phyloP scores from a whole-genome alignment of 257 asterid species.

The Linderniella brevidens region DNA sequence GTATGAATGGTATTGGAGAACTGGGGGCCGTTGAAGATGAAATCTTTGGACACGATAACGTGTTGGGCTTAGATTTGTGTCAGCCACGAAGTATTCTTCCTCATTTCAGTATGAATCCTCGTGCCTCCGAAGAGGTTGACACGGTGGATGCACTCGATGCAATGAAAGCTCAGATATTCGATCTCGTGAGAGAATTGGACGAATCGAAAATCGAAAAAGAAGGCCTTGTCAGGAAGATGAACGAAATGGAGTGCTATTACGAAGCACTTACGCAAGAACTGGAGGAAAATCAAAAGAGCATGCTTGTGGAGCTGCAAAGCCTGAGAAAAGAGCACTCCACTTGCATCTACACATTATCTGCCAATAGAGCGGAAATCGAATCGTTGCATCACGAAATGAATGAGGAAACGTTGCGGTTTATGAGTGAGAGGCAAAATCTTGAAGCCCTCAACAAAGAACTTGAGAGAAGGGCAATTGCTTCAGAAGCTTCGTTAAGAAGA shows the following conservation, averaged over 20 bases:
- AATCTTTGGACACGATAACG: conserved; percentile 30
- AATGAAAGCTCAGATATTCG: conserved; percentile 63
- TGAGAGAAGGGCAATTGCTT: conserved; percentile 52
- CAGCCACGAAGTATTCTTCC: conserved; percentile 57
- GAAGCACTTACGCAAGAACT: conserved; percentile 88
- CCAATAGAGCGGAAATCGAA: conserved; percentile 51
- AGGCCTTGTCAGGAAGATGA: conserved; percentile 54
- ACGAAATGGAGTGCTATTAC: conserved; percentile 88
- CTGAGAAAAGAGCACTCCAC: conserved; percentile 66
- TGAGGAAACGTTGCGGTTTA: conserved; percentile 38
- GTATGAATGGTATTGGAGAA: conserved; percentile 20
- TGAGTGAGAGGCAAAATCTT: conserved; percentile 49
- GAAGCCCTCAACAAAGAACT: conserved; percentile 65
- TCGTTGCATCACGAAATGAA: conserved; percentile 40
- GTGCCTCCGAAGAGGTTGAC: conserved; percentile 37
- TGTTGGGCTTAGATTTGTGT: conserved; percentile 61
- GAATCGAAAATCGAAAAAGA: conserved; percentile 81
- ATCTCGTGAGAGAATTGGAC: conserved; percentile 82
- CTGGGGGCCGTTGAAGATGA: conserved; percentile 12
- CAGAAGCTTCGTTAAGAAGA: conserved; percentile 79
- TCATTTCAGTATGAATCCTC: conserved; percentile 36
- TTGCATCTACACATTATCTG: conserved; percentile 53
- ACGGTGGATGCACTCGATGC: conserved; percentile 37
- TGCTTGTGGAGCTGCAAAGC: conserved; percentile 68
- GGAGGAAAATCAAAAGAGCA: conserved; percentile 85